Evolutionary conservation across 257 asterid genomes (phyloP).

Genomic region (Petrea volubilis): DNA sequence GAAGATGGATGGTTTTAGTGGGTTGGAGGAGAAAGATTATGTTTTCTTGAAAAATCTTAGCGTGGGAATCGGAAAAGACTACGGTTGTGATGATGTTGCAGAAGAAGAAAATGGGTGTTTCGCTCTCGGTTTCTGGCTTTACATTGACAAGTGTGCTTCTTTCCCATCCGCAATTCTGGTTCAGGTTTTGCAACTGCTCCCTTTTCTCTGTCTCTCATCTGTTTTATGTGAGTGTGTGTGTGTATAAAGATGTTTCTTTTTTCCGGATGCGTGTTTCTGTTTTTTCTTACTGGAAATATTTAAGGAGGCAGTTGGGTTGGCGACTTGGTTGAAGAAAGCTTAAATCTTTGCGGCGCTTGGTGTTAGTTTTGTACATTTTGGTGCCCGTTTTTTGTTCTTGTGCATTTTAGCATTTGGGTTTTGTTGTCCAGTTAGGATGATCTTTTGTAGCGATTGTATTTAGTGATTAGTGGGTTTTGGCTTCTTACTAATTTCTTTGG

Average conservation of each 20-base stretch:
- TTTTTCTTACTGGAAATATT: neutral
- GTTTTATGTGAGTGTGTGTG: neutral
- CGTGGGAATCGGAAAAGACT: constrained; percentile 48
- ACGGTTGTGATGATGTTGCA: constrained; percentile 21
- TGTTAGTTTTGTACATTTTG: neutral
- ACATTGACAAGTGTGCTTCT: constrained; percentile 47
- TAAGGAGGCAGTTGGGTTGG: constrained; percentile 26
- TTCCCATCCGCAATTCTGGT: constrained; percentile 58
- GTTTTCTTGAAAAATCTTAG: constrained; percentile 54
- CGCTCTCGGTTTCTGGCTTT: constrained; percentile 77
- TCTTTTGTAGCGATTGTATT: neutral
- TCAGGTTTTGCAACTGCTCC: constrained; percentile 52
- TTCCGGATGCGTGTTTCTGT: neutral
- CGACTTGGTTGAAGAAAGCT: constrained; percentile 22
- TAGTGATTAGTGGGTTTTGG: neutral
- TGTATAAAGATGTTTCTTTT: neutral
- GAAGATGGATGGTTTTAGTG: constrained; percentile 34
- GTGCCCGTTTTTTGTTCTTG: too few species aligned
- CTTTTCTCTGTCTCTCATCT: constrained; percentile 14
- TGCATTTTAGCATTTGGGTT: too few species aligned
- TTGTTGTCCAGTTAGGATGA: neutral
- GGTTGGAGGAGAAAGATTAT: constrained; percentile 46
- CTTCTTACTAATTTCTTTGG: constrained; percentile 10
- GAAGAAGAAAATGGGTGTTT: constrained; percentile 47
- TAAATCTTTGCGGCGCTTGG: constrained; percentile 22